Evolutionary conservation across 2,329 filamentous ascomycete species (phyloP).

Genomic region (Raffaelea deltoideospora): DNA sequence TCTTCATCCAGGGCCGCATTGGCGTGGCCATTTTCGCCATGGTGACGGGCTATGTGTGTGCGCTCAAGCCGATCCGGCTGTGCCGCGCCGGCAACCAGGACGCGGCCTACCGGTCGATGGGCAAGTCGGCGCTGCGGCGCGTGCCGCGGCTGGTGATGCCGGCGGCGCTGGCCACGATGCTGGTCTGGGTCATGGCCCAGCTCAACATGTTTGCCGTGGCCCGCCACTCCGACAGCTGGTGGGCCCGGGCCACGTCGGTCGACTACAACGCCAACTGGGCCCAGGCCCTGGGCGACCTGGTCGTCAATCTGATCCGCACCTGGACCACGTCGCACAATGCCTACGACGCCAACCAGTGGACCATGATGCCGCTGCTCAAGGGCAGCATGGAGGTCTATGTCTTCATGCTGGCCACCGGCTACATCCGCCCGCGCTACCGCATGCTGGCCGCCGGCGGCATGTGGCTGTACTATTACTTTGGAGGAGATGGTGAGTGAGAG

Average conservation of each 20-base stretch:
- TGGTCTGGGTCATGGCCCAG: slow-evolving; percentile 38
- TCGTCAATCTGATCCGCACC: slow-evolving; percentile 30
- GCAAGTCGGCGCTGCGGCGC: slow-evolving; percentile 41
- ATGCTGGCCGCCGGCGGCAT: slow-evolving; percentile 29
- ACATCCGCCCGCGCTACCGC: slow-evolving; percentile 31
- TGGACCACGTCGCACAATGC: slow-evolving; percentile 35
- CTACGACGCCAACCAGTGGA: slow-evolving; percentile 46
- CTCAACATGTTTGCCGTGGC: slow-evolving; percentile 41
- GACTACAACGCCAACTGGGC: slow-evolving; percentile 21
- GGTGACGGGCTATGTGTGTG: slow-evolving; percentile 49
- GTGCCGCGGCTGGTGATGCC: slow-evolving; percentile 43
- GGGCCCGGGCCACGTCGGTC: slow-evolving; percentile 36
- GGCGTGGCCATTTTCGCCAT: slow-evolving; percentile 54
- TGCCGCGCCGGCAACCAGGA: slow-evolving; percentile 37
- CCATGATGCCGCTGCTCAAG: slow-evolving; percentile 35
- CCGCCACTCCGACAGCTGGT: slow-evolving; percentile 42
- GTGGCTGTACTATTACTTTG: slow-evolving; percentile 33
- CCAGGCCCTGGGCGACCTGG: slow-evolving; percentile 26
- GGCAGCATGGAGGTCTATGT: slow-evolving; percentile 40
- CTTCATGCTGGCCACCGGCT: slow-evolving; percentile 33
- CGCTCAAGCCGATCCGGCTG: slow-evolving; percentile 42
- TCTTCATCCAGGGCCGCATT: slow-evolving; percentile 44
- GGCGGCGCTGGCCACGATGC: slow-evolving; percentile 34
- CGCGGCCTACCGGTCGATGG: slow-evolving; percentile 35
- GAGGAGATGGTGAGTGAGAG: slow-evolving; percentile 14